phyloP scores from a whole-genome alignment of 257 asterid species.

The Solanum corneliomulleri region DNA sequence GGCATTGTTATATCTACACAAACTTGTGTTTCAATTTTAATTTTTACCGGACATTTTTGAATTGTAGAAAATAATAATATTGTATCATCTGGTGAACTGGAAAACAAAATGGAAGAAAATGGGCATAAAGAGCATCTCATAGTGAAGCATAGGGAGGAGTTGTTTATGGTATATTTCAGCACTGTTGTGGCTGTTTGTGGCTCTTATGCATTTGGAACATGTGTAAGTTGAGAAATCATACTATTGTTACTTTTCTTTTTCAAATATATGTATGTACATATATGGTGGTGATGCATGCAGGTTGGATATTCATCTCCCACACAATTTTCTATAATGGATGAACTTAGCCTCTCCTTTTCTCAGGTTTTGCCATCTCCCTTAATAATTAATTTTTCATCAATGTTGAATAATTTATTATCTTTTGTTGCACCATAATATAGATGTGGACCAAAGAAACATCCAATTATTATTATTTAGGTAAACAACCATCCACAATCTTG shows the following conservation, averaged over 20 bases:
- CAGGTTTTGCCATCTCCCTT: not conserved
- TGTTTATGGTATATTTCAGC: conserved; percentile 8
- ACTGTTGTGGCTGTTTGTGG: conserved; percentile 17
- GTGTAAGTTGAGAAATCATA: not conserved
- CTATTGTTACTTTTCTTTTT: not conserved
- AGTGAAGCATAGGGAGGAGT: not conserved
- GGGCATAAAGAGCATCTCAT: not conserved
- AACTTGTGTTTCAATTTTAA: no score
- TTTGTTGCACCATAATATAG: no score
- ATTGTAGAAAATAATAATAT: no score
- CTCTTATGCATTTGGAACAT: conserved; percentile 13
- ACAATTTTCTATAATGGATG: conserved; percentile 7
- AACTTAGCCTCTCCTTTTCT: conserved; percentile 4
- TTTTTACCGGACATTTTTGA: no score
- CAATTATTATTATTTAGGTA: no score
- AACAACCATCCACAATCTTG: no score
- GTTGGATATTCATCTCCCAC: conserved; percentile 19
- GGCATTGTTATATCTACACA: no score
- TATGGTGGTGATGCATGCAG: not conserved
- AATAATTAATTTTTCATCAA: no score
- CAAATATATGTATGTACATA: no score
- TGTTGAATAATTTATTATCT: no score
- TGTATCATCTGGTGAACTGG: not conserved
- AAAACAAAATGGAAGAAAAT: not conserved
- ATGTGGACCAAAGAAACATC: no score